These are phyloP conservation scores for Allomyces javanicus DNA, from an alignment of 192 early-diverging fungal species.

Conservation along the genomic window DNA sequence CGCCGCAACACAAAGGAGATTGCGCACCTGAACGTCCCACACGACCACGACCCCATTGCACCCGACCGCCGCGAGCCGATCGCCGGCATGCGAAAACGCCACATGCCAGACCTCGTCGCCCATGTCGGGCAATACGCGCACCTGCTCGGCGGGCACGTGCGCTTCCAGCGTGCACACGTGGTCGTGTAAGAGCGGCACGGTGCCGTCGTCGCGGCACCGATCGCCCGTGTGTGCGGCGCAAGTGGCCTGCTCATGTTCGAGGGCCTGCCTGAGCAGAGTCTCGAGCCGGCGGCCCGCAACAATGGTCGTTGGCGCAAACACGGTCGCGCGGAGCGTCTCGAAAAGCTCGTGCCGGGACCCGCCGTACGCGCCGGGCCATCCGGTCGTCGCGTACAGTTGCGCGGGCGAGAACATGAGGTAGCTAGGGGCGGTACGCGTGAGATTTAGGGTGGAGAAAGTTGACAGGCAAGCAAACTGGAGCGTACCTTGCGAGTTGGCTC, in stretches of 20 bases:
- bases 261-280: slow-evolving; percentile 4
- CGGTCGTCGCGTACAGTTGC: slow-evolving; percentile 1
- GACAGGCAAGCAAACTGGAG: too few relatives aligned
- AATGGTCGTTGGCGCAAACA: slow-evolving; percentile 5
- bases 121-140: not conserved
- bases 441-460: too few relatives aligned
- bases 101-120: not conserved
- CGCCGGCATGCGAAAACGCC: not conserved
- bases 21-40: not conserved
- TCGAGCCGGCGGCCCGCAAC: slow-evolving; percentile 7
- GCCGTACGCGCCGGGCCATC: slow-evolving; percentile 4
- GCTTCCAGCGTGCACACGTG: slow-evolving; percentile 4
- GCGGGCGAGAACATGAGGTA: slow-evolving; percentile 5
- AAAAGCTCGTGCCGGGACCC: slow-evolving; percentile 1
- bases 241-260: slow-evolving; percentile 2
- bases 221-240: slow-evolving; percentile 5
- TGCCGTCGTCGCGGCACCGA: not conserved
- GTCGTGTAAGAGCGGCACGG: slow-evolving; percentile 1
- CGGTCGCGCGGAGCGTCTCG: slow-evolving; percentile 3
- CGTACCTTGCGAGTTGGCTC: too few relatives aligned
- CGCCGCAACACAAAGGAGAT: too few relatives aligned
- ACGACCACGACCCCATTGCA: not conserved
- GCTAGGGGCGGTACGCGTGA: not conserved
- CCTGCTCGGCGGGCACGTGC: not conserved
- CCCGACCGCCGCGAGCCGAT: not conserved